Evolutionary conservation across 2,329 filamentous ascomycete species (phyloP).

Genomic region (Cordyceps militaris): DNA sequence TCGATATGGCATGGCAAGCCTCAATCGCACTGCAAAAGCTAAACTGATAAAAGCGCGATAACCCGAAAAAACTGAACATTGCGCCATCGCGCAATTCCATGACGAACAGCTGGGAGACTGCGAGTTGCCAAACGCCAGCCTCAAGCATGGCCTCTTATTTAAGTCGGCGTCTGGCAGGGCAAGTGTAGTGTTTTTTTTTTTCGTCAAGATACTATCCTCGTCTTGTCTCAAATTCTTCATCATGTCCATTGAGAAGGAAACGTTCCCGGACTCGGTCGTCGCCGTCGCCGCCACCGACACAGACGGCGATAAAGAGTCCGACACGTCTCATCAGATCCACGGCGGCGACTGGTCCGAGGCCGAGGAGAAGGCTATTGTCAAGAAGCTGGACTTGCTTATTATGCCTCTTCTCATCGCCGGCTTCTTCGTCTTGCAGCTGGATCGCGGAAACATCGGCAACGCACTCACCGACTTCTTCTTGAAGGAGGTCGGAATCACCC

Average conservation of each 20-base stretch:
- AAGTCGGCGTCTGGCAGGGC: neutral
- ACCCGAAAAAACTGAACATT: neutral
- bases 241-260: neutral
- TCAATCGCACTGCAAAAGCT: neutral
- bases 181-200: neutral
- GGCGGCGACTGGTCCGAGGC: neutral
- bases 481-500: slow-evolving; percentile 35
- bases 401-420: slow-evolving; percentile 38
- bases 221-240: neutral
- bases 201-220: neutral
- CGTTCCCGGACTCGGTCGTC: neutral
- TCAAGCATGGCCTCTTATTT: neutral
- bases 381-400: neutral
- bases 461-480: slow-evolving; percentile 39
- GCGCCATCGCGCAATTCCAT: neutral
- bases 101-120: neutral
- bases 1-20: neutral
- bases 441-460: slow-evolving; percentile 21
- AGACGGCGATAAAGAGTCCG: neutral
- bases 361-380: neutral
- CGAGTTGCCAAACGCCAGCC: neutral
- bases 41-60: neutral
- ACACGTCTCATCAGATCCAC: neutral
- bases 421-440: slow-evolving; percentile 26
- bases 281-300: neutral